Evolutionary conservation across 2,329 filamentous ascomycete genomes (phyloP), one percentile per base, ranked within the genome.

Genomic region (Sclerotinia spermophila): DNA sequence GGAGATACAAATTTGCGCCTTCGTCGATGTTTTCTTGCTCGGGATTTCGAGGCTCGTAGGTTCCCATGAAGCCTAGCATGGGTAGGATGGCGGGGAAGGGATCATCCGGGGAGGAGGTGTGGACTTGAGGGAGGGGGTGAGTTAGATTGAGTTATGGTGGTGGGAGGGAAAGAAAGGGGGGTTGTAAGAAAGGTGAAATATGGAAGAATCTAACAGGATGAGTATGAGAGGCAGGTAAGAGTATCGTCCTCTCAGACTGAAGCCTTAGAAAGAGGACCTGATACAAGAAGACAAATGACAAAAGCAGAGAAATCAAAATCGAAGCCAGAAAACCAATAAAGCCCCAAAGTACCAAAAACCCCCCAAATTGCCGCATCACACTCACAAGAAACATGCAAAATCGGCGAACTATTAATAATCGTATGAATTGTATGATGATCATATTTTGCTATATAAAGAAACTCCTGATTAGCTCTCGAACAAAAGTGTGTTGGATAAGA

Each of bases 21-120:
- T 93, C 89, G 66, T 86, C 84, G 5, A 66, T 33, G 8, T 59
- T 48, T 17, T 62, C 27, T 15, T 61, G 27, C 8, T 27, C 67
- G 84, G 83, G 24, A 87, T 84, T 68, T 86, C 89, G 7, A 90
- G 90, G 0, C 83, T 82, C 71, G 78, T 90, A 96, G 35, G 89
- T 92, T 19, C 89, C 92, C 85, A 96, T 91, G 76, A 92, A 89
- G 67, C 92, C 92, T 76, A 96, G 92, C 92, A 96, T 95, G 72
- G 93, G 93, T 2, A 97, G 85, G 68, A 90, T 89, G 15, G 73
- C 75, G 53, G 75, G 75, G 44, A 77, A 77, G 8, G 74, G 75
- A 68, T 89, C 87, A 59, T 84, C 81, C 0, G 85, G 82, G 6
- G 85, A 81, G 6, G 83, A 83, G 2, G 86, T 83, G 66, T 85